These are phyloP conservation scores for Aspergillus carlsbadensis DNA, from an alignment of 495 filamentous ascomycete species.

Conservation along the genomic window DNA sequence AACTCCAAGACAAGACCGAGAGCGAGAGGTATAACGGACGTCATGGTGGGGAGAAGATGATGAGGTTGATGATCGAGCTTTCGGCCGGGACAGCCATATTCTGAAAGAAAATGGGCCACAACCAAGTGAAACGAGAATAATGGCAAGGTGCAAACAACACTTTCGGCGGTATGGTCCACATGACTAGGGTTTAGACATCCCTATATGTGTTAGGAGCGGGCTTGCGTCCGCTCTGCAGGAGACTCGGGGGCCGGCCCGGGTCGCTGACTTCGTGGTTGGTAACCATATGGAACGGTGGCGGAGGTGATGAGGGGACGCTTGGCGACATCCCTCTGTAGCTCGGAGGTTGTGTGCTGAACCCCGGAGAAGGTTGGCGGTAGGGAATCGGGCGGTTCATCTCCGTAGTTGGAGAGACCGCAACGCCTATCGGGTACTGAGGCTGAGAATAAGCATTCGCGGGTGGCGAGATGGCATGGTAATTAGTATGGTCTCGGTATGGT, in stretches of 20 bases:
- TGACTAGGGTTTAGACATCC: slow-evolving; percentile 24
- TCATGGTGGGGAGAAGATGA: too few relatives aligned
- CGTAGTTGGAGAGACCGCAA: slow-evolving; percentile 11
- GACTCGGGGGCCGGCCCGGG: slow-evolving; percentile 40
- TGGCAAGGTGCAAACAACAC: not conserved
- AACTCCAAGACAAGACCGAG: not conserved
- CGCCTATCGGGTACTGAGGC: slow-evolving; percentile 16
- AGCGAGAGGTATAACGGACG: not conserved
- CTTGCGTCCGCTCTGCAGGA: slow-evolving; percentile 43
- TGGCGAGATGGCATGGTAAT: slow-evolving; percentile 18
- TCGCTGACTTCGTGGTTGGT: slow-evolving; percentile 26
- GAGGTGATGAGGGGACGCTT: slow-evolving; percentile 31
- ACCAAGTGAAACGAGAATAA: not conserved
- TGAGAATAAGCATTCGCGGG: slow-evolving; percentile 29
- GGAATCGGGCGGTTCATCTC: slow-evolving; percentile 19
- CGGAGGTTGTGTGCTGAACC: slow-evolving; percentile 22
- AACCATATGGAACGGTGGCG: slow-evolving; percentile 32
- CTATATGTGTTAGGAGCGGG: slow-evolving; percentile 34
- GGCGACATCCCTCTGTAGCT: slow-evolving; percentile 29
- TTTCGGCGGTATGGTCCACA: not conserved
- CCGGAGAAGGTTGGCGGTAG: slow-evolving; percentile 31
- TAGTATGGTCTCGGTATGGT: slow-evolving; percentile 27
- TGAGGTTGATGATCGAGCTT: too few relatives aligned
- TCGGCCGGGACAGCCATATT: too few relatives aligned
- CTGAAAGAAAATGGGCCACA: too few relatives aligned